Evolutionary conservation across 768 basidiomycete species (phyloP), one percentile per base, ranked within the genome.

Genomic region (Boletus rubescentipes): DNA sequence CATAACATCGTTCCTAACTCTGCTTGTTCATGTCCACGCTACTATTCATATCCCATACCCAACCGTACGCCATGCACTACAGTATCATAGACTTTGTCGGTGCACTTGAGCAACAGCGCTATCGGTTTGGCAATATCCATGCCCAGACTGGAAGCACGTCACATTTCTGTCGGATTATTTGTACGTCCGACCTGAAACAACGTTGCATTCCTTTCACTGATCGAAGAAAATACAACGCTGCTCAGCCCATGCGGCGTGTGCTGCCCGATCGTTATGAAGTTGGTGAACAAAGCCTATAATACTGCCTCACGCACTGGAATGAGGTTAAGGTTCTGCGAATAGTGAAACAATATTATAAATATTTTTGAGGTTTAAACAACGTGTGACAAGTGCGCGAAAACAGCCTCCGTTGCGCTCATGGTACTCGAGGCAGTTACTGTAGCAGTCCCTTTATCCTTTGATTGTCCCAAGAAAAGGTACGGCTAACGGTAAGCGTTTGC

Each of bases 181-280:
- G 54, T 61, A 63, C 44, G 46, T 51, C 49, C 44, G 29, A 36
- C 20, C 37, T 40, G 54, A 45, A 52, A 52, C 44, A 55, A 53
- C 49, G 31, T 42, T 32, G n/a, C n/a, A n/a, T n/a, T 5, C 11
- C n/a, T 18, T 41, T 49, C 15, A 9, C 23, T 2, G 50, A 35
- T 30, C 9, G 23, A 48, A 39, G 48, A 7, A 34, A 38, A 50
- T 48, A 37, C 21, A 47, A 15, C 20, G 16, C 9, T 16, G 47
- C 10, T n/a, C 45, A 41, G 48, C 36, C 36, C n/a, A 35, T 38
- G 51, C 45, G 48, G 37, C 32, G 59, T 37, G 40, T 20, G 47
- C 23, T 37, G 38, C 45, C 50, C 26, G 21, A 20, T 47, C n/a
- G 29, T n/a, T 37, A 41, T 35, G 32, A 56, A 21, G 31, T 35